phyloP scores from a whole-genome alignment of 78 protist genomes.

The Dictyostelium discoideum region dicty_2.7 NC_007090.3:3141501-3142000 shows the following conservation, averaged over 20 bases:
- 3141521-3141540: conserved; percentile 15
- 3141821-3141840: conserved; percentile 34
- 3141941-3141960: background rate
- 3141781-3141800: background rate
- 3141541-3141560: conserved; percentile 52
- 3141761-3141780: background rate
- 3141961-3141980: conserved; percentile 16
- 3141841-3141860: conserved; percentile 27
- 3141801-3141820: conserved; percentile 22
- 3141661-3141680: background rate
- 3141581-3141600: conserved; percentile 34
- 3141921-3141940: background rate
- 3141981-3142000: background rate
- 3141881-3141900: background rate
- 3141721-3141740: background rate
- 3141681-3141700: background rate
- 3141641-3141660: background rate
- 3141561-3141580: conserved; percentile 30
- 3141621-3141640: conserved; percentile 10
- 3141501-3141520: conserved; percentile 59
- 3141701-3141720: background rate
- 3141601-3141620: background rate
- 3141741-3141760: conserved; percentile 8
- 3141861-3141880: conserved; percentile 29
- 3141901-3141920: background rate